Percentiles rank a stretch among this genome's conserved stretches.
These are phyloP conservation scores for Oryza officinalis DNA, from an alignment of 176 grass and related monocot genomes.

Conservation along the genomic window DNA sequence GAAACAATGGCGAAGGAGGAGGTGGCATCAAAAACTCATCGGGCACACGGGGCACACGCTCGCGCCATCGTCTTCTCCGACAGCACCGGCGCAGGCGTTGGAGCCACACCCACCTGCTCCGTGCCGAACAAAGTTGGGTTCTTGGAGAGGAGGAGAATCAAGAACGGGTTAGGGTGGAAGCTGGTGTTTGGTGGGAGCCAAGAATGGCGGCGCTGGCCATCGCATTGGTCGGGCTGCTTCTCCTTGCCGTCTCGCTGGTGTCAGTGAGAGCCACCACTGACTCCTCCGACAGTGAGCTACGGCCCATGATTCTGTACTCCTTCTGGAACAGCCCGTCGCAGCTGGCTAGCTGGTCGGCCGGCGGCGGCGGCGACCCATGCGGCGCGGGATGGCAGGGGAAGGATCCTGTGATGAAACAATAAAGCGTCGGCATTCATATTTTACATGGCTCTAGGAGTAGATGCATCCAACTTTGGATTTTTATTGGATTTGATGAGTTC, in stretches of 20 bases:
- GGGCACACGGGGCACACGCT: too few relatives aligned
- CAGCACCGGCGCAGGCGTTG: too few relatives aligned
- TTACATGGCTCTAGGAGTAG: neutral
- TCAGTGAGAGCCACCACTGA: constrained; percentile 44
- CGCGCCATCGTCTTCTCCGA: too few relatives aligned
- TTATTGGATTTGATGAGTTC: neutral
- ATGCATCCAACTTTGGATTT: neutral
- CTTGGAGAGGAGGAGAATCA: too few relatives aligned
- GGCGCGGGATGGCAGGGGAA: constrained; percentile 82
- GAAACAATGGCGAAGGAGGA: too few relatives aligned
- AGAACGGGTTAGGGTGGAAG: too few relatives aligned
- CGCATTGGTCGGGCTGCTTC: constrained; percentile 38
- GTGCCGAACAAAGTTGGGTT: too few relatives aligned
- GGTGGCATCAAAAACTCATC: too few relatives aligned
- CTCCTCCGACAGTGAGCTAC: constrained; percentile 39
- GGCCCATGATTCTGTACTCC: constrained; percentile 45
- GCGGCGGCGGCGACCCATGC: constrained; percentile 83
- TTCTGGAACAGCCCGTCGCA: constrained; percentile 85
- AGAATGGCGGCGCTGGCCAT: constrained; percentile 34
- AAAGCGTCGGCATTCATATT: neutral
- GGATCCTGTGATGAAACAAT: constrained; percentile 19
- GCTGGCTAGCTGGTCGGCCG: constrained; percentile 72
- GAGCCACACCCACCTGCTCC: too few relatives aligned
- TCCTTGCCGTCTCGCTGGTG: constrained; percentile 27
- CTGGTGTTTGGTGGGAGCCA: neutral